A percentile compares a stretch with the other conserved stretches of the same genome.
These are phyloP conservation scores for Aureobasidium sp. DNA, from an alignment of 2,329 filamentous ascomycete species.

Conservation along the genomic window DNA sequence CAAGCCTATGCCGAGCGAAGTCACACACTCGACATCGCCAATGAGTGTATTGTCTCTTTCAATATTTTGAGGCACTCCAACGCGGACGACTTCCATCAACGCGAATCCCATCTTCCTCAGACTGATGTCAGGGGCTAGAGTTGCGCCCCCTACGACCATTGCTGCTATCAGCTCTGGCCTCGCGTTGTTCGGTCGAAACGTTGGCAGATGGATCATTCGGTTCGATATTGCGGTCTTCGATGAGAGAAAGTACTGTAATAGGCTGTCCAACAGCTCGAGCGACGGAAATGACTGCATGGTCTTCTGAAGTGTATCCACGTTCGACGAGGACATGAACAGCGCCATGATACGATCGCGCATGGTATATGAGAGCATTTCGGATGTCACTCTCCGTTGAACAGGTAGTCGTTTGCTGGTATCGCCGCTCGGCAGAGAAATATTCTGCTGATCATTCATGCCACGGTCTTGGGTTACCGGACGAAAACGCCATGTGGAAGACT, in stretches of 20 bases:
- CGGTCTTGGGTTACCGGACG: conserved; percentile 31
- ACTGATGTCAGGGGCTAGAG: conserved; percentile 48
- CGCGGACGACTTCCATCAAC: conserved; percentile 41
- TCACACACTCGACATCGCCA: conserved; percentile 44
- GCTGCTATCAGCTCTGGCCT: conserved; percentile 52
- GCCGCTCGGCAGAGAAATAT: conserved; percentile 33
- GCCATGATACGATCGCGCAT: conserved; percentile 54
- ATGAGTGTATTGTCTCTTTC: conserved; percentile 44
- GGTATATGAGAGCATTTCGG: conserved; percentile 33
- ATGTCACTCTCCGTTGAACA: conserved; percentile 34
- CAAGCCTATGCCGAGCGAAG: conserved; percentile 43
- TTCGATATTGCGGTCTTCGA: conserved; percentile 31
- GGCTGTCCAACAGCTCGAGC: conserved; percentile 50
- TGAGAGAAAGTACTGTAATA: conserved; percentile 54
- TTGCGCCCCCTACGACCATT: conserved; percentile 54
- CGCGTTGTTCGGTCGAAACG: conserved; percentile 48
- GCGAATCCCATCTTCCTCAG: conserved; percentile 53
- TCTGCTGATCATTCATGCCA: conserved; percentile 28
- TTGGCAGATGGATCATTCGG: conserved; percentile 54
- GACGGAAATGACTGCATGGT: conserved; percentile 56
- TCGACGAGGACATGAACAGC: conserved; percentile 54
- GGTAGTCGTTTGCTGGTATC: conserved; percentile 26
- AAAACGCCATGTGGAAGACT: conserved; percentile 39
- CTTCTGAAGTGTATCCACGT: conserved; percentile 39
- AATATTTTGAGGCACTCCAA: conserved; percentile 32